Base-by-base conservation (phyloP, 2,329 filamentous ascomycete genomes). In the Cytospora schulzeri region DNA sequence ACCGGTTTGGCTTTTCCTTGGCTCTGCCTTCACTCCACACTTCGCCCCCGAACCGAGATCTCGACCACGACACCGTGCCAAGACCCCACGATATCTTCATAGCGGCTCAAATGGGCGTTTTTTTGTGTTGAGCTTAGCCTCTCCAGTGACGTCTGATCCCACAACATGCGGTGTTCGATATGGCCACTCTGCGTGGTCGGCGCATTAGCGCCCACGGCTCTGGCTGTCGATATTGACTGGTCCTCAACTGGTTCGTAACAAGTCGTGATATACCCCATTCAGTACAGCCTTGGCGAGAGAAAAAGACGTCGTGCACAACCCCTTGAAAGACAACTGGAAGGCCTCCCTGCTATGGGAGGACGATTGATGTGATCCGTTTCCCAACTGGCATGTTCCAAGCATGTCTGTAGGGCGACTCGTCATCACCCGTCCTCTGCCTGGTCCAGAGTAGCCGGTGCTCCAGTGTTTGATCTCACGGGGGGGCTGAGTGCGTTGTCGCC, bases 1-100 rank as follows among this genome's bases (percentile, higher is more conserved):
- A 51, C 56, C 48, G 57, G 51, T 61, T 63, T 66, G 64, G 64
- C 64, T 60, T 64, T 63, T 51, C 57, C 58, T 66, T 62, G 64
- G 57, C 54, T 60, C 60, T 53, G 64, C 61, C 64, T 35, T 54
- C 41, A 63, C 63, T 64, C 31, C 19, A 35, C 35, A 38, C 52
- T 50, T 33, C 38, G 33, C 45, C 48, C 38, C 45, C 45, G 6
- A 26, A 29, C 28, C 45, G 24, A 53, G 26, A 48, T n/a, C 33
- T 24, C 17, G 28, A n/a, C 57, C 52, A 31, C 51, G 41, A 52
- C 19, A 26, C 52, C 52, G 24, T 45, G 62, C 61, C 61, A 51
- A 54, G 45, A 60, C 33, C 12, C 52, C 53, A 48, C 57, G 45
- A 60, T 48, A 29, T 28, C 29, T 52, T 38, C n/a, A 35, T 29